Conservation (phyloP, 2,329 filamentous ascomycete species). For the Eurotiales sp. region DNA sequence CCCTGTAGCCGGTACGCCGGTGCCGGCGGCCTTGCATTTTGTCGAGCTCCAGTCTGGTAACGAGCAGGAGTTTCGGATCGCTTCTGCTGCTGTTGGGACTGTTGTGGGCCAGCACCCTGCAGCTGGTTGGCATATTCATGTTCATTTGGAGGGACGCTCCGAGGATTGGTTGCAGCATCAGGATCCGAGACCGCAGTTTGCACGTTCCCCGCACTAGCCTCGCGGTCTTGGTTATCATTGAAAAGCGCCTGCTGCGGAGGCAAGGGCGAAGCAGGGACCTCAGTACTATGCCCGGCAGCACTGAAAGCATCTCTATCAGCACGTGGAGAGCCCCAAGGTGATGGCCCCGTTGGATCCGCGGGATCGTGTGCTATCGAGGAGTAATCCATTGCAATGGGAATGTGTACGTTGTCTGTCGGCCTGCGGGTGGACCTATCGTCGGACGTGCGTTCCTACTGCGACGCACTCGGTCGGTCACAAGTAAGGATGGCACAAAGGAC, state of each 20-base stretch:
- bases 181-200: slow-evolving; percentile 25
- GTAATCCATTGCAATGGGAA: slow-evolving; percentile 60
- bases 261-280: slow-evolving; percentile 41
- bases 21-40: slow-evolving; percentile 44
- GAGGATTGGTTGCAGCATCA: slow-evolving; percentile 41
- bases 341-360: slow-evolving; percentile 55
- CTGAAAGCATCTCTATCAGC: slow-evolving; percentile 42
- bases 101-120: slow-evolving; percentile 30
- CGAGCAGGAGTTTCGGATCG: slow-evolving; percentile 44
- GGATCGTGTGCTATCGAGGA: slow-evolving; percentile 56
- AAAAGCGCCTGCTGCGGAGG: slow-evolving; percentile 35
- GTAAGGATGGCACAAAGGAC: too few species aligned
- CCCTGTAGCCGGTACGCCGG: slow-evolving; percentile 83
- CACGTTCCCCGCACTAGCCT: slow-evolving; percentile 3
- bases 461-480: neutral
- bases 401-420: neutral
- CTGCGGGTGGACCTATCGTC: neutral
- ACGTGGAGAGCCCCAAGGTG: slow-evolving; percentile 62
- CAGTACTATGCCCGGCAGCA: slow-evolving; percentile 28
- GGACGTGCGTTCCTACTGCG: neutral
- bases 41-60: slow-evolving; percentile 43
- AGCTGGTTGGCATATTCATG: slow-evolving; percentile 37
- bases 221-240: slow-evolving; percentile 20
- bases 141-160: slow-evolving; percentile 38
- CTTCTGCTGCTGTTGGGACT: slow-evolving; percentile 33